Conservation (phyloP, 495 filamentous ascomycete species). For the Neurospora sp. region DNA sequence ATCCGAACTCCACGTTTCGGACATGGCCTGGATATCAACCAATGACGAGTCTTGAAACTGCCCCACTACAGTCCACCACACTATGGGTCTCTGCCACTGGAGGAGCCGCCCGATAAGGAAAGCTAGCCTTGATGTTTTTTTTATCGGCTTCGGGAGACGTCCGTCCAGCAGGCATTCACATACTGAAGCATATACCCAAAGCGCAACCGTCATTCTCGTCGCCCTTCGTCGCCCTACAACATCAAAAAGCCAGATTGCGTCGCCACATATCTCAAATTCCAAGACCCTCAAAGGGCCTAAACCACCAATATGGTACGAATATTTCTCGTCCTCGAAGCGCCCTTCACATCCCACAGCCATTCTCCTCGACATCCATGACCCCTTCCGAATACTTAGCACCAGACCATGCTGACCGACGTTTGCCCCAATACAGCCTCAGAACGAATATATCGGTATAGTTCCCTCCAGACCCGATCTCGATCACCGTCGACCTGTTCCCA, state of each 20-base stretch:
- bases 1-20: neutral
- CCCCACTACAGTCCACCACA: neutral
- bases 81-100: neutral
- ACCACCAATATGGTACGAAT: slow-evolving; percentile 23
- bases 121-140: slow-evolving; percentile 4
- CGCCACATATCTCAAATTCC: neutral
- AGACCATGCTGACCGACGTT: slow-evolving; percentile 1
- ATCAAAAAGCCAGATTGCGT: neutral
- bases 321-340: neutral
- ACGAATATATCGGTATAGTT: slow-evolving; percentile 71
- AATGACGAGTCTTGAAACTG: neutral
- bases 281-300: slow-evolving; percentile 24
- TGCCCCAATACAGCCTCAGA: slow-evolving; percentile 58
- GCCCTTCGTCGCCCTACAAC: neutral
- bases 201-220: neutral
- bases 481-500: neutral
- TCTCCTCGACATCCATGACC: neutral
- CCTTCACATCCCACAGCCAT: slow-evolving; percentile 8
- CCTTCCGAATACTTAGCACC: neutral
- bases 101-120: neutral
- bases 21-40: neutral
- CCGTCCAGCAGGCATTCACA: neutral
- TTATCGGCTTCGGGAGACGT: slow-evolving; percentile 1
- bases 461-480: neutral
- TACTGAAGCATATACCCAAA: neutral